Base-by-base conservation (phyloP, 1,139 yeast species). In the Kodamaea fungicola region DNA sequence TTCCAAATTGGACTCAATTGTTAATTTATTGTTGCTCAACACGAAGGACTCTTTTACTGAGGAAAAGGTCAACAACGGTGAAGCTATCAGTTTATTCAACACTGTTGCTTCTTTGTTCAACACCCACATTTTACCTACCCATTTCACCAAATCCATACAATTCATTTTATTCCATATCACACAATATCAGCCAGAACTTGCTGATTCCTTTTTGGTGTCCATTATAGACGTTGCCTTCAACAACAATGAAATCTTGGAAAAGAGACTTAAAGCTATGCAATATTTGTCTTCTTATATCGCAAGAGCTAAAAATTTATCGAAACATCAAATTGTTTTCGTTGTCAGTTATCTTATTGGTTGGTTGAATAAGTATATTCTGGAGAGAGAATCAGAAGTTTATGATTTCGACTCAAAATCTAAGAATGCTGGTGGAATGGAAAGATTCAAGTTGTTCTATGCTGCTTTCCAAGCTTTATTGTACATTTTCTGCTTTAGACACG, bases 221-320 rank as follows among this genome's bases (percentile, higher is more conserved):
- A 69, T 92, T 45, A 82, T 92, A 35, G 97, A 90, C 54, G 78
- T 85, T 31, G 88, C 96, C 2, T 82, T 92, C 54, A 71, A 66
- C 46, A 76, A 82, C 5, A 66, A 71, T 32, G 92, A 83, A 55
- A 74, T 80, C 22, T 66, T 81, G 39, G 94, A 87, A 42, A 81
- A 79, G 48, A 74, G 95, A 46, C 79, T 89, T 45, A 89, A 89
- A 62, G 85, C 97, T 4, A 76, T 90, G 76, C 97, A 92, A 61
- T 92, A 92, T 55, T 72, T 92, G 38, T 83, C 96, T 1, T 88
- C 97, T 3, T 92, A 83, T 55, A 79, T 92, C 43, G 95, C 97
- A 1, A 74, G 99, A 40, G 96, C 96, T 8, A 79, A 80, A 47
- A 76, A 76, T 30, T 67, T 92, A 25, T 71, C 88, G 1, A 76